phyloP scores from a whole-genome alignment of 257 asterid genomes.

The Ophiorrhiza pumila region DNA sequence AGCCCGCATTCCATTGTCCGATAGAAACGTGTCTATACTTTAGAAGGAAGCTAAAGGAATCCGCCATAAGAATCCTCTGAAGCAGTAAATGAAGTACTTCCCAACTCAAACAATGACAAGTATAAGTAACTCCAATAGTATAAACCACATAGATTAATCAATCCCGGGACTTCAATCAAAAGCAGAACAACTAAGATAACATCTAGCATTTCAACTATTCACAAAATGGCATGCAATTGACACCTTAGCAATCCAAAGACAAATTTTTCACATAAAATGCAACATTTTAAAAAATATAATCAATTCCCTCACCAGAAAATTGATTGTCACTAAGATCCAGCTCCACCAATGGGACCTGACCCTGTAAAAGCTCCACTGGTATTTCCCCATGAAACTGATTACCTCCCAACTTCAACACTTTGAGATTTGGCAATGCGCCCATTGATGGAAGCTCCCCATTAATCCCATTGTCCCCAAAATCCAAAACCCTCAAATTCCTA shows the following conservation, averaged over 20 bases:
- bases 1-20: neutral
- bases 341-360: constrained; percentile 56
- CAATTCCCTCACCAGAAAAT: constrained; percentile 57
- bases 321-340: constrained; percentile 79
- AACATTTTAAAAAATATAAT: neutral
- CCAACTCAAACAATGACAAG: neutral
- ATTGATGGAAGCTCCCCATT: constrained; percentile 61
- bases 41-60: neutral
- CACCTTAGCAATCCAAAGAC: neutral
- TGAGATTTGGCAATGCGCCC: constrained; percentile 50
- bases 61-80: neutral
- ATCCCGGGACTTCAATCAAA: neutral
- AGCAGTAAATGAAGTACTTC: constrained; percentile 3
- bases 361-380: constrained; percentile 62
- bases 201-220: neutral
- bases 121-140: neutral
- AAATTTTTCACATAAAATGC: neutral
- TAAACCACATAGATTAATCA: neutral
- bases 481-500: constrained; percentile 61
- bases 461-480: constrained; percentile 60
- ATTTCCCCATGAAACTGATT: constrained; percentile 62
- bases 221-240: neutral
- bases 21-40: neutral
- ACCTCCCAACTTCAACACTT: constrained; percentile 52
- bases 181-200: neutral